Evolutionary conservation across 352 stramenopile genomes (phyloP).

Genomic region (Phytophthora megakarya): DNA sequence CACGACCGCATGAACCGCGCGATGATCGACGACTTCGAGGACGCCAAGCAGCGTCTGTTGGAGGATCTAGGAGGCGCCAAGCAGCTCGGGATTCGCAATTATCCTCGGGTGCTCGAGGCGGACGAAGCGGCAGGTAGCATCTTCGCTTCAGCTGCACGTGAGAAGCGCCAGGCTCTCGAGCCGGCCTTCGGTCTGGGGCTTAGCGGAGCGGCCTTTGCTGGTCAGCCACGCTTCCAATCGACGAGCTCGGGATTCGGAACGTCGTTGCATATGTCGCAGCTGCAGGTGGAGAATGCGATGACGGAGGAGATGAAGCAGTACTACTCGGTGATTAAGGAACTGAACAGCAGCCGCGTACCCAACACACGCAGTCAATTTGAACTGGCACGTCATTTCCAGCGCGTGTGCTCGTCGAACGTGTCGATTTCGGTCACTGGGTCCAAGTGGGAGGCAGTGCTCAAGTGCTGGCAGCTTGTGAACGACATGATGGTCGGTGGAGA

Average conservation of each 20-base stretch:
- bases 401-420: slow-evolving; percentile 56
- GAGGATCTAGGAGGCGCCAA: slow-evolving; percentile 72
- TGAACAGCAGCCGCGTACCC: slow-evolving; percentile 71
- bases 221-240: slow-evolving; percentile 60
- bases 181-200: slow-evolving; percentile 49
- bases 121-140: slow-evolving; percentile 47
- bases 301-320: slow-evolving; percentile 88
- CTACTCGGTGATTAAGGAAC: slow-evolving; percentile 68
- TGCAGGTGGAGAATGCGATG: slow-evolving; percentile 69
- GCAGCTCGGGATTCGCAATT: slow-evolving; percentile 72
- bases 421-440: slow-evolving; percentile 60
- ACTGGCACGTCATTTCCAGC: slow-evolving; percentile 60
- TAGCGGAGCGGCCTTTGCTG: slow-evolving; percentile 49
- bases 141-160: slow-evolving; percentile 46
- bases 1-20: slow-evolving; percentile 87
- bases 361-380: slow-evolving; percentile 78
- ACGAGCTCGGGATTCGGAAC: slow-evolving; percentile 27
- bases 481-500: slow-evolving; percentile 68
- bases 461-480: slow-evolving; percentile 83
- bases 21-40: slow-evolving; percentile 88
- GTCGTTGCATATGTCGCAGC: slow-evolving; percentile 67
- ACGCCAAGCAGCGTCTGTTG: slow-evolving; percentile 73
- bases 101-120: slow-evolving; percentile 59
- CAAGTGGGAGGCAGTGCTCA: slow-evolving; percentile 77
- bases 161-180: slow-evolving; percentile 39